These are phyloP conservation scores for Penicillium cosmopolitanum DNA, from an alignment of 495 filamentous ascomycete genomes.

Conservation along the genomic window DNA sequence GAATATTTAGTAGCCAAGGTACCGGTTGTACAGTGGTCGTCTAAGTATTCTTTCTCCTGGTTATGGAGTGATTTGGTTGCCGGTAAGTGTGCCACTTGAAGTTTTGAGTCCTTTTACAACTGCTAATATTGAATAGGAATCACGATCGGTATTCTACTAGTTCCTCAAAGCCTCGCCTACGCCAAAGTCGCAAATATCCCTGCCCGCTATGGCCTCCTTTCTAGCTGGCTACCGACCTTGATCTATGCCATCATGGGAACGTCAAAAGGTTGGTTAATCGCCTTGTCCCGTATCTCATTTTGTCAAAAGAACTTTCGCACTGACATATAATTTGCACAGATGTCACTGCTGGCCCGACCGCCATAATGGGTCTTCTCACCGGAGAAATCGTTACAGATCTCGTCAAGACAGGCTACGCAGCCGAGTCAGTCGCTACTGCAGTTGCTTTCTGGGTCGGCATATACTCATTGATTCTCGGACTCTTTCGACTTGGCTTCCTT, in stretches of 20 bases:
- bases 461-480: constrained; percentile 71
- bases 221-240: constrained; percentile 95
- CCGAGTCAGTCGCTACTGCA: constrained; percentile 72
- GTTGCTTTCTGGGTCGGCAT: constrained; percentile 82
- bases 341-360: constrained; percentile 86
- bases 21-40: too few species aligned
- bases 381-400: constrained; percentile 33
- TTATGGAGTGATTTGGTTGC: too few species aligned
- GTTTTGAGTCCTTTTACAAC: too few species aligned
- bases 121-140: constrained; percentile 55
- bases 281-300: constrained; percentile 67
- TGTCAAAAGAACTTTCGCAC: constrained; percentile 38
- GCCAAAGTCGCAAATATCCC: constrained; percentile 80
- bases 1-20: too few species aligned
- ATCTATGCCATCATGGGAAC: constrained; percentile 99
- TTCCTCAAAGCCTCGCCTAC: constrained; percentile 98
- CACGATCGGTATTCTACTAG: constrained; percentile 92
- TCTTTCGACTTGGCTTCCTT: constrained; percentile 85
- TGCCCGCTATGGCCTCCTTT: constrained; percentile 87
- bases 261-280: constrained; percentile 88
- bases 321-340: constrained; percentile 64
- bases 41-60: too few species aligned
- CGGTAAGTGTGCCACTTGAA: too few species aligned
- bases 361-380: constrained; percentile 16
- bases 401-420: constrained; percentile 59